A percentile compares a stretch with the other conserved stretches of the same genome.
Conservation (phyloP, 805 yeast genomes). For the Ogataea glucozyma region DNA sequence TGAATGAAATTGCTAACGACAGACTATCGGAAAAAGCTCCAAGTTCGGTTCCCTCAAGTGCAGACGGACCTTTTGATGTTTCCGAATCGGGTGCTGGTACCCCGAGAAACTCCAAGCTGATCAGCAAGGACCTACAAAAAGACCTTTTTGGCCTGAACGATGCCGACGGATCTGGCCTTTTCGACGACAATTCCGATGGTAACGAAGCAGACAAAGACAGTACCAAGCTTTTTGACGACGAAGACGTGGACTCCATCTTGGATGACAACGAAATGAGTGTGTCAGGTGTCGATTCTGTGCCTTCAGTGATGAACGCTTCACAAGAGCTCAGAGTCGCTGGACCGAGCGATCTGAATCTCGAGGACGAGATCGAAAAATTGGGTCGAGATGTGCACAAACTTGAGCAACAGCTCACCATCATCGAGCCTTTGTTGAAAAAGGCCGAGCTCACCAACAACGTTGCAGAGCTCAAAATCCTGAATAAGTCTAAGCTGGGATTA, state of each 20-base stretch:
- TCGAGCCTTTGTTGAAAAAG: constrained; percentile 69
- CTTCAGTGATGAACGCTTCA: constrained; percentile 23
- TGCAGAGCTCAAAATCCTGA: constrained; percentile 65
- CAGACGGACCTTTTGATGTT: constrained; percentile 16
- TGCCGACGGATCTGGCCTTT: constrained; percentile 19
- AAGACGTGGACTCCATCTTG: constrained; percentile 15
- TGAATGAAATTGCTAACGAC: constrained; percentile 54
- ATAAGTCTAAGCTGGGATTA: constrained; percentile 65
- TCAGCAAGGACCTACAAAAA: constrained; percentile 33
- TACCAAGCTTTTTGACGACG: constrained; percentile 37
- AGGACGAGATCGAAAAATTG: constrained; percentile 66
- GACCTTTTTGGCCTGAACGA: constrained; percentile 34
- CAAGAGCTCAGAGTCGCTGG: constrained; percentile 50
- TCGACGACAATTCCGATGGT: constrained; percentile 19
- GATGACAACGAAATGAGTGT: constrained; percentile 18
- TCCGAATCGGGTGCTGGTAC: constrained; percentile 18
- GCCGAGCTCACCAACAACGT: constrained; percentile 83
- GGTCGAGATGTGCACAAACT: constrained; percentile 57
- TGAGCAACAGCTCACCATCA: constrained; percentile 59
- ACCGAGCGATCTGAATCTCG: constrained; percentile 65
- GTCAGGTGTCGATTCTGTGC: constrained; percentile 16
- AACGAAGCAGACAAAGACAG: constrained; percentile 29
- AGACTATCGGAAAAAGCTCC: constrained; percentile 7
- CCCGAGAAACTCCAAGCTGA: constrained; percentile 27
- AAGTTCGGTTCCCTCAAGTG: constrained; percentile 10